A percentile compares a stretch with the other conserved stretches of the same genome.
phyloP scores from a whole-genome alignment of 1,139 yeast genomes.

The Yamadazyma songkhlaensis region DNA sequence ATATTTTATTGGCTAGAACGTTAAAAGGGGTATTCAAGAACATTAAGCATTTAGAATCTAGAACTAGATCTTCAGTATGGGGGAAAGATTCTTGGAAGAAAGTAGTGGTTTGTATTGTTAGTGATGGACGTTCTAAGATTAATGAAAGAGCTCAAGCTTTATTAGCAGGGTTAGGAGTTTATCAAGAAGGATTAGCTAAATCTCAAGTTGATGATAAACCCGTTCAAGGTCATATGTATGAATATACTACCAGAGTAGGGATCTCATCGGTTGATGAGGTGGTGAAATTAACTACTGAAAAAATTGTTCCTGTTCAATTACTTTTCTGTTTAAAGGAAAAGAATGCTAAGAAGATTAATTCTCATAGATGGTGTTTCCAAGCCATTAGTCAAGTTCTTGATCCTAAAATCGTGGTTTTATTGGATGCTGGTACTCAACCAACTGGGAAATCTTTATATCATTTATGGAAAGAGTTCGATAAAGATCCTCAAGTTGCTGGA shows the following conservation, averaged over 20 bases:
- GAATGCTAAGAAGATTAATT: constrained; percentile 47
- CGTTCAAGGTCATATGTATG: constrained; percentile 48
- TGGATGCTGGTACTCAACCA: constrained; percentile 52
- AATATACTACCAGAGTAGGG: constrained; percentile 48
- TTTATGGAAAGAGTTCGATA: constrained; percentile 48
- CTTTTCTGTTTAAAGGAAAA: constrained; percentile 46
- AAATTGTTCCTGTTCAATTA: constrained; percentile 48
- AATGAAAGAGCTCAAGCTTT: constrained; percentile 49
- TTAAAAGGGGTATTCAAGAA: constrained; percentile 48
- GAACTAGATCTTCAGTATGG: constrained; percentile 42
- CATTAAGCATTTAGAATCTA: constrained; percentile 45
- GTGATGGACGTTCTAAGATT: constrained; percentile 48
- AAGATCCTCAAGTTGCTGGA: constrained; percentile 48
- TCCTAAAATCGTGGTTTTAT: constrained; percentile 41
- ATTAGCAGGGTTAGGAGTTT: constrained; percentile 47
- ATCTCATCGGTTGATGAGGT: constrained; percentile 46
- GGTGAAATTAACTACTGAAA: constrained; percentile 47
- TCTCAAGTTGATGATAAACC: constrained; percentile 45
- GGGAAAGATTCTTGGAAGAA: constrained; percentile 51
- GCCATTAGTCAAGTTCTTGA: constrained; percentile 45
- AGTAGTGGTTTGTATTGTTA: constrained; percentile 46
- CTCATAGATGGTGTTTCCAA: constrained; percentile 53
- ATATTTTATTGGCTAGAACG: constrained; percentile 43
- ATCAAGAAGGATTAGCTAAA: constrained; percentile 50
- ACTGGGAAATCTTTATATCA: constrained; percentile 44